Percentiles rank a stretch among this genome's conserved stretches.
Evolutionary conservation across 345 rosid species (phyloP).

Genomic region (Turritis glabra): DNA sequence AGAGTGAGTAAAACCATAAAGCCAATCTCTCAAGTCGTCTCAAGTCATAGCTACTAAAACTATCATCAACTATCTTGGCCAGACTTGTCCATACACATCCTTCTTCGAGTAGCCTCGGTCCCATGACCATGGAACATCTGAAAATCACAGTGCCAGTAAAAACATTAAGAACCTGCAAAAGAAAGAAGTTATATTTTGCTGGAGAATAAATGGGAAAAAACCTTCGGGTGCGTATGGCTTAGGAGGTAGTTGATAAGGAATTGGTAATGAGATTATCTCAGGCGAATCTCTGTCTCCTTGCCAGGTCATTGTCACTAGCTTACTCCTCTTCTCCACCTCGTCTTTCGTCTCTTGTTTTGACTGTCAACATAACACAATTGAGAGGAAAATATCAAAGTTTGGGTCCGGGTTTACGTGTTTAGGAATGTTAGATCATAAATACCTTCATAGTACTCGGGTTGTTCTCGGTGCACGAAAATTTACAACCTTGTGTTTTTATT

Average conservation of each 20-base stretch:
- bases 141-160: not conserved
- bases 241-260: constrained; percentile 88
- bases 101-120: constrained; percentile 69
- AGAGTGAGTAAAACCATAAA: not conserved
- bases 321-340: constrained; percentile 36
- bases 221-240: constrained; percentile 72
- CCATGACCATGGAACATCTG: constrained; percentile 99
- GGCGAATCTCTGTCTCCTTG: constrained; percentile 47
- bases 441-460: constrained; percentile 27
- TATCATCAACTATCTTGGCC: constrained; percentile 54
- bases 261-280: constrained; percentile 60
- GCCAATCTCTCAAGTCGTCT: not conserved
- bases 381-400: constrained; percentile 1
- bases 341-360: constrained; percentile 19
- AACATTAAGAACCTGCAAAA: not conserved
- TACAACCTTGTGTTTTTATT: constrained; percentile 31
- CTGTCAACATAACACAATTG: constrained; percentile 14
- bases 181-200: not conserved
- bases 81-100: constrained; percentile 82
- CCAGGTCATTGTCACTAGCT: constrained; percentile 71
- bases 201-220: constrained; percentile 12
- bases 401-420: not conserved
- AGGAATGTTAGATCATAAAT: not conserved
- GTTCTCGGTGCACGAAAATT: constrained; percentile 62
- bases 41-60: not conserved